Evolutionary conservation across 768 basidiomycete genomes (phyloP).

Genomic region (Harrya chromipes): DNA sequence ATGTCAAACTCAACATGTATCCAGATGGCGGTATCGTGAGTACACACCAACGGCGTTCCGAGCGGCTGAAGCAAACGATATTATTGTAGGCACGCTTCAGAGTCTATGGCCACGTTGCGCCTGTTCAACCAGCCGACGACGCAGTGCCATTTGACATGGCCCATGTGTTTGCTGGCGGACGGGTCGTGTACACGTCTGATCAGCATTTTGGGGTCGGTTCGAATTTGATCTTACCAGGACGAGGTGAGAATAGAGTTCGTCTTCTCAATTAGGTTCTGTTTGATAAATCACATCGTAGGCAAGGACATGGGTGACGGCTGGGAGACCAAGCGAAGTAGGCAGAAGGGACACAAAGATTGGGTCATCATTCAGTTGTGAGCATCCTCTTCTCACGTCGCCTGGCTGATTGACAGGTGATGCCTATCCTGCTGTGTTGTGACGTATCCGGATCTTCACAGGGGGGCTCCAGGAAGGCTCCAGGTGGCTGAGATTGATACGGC

Average conservation of each 20-base stretch:
- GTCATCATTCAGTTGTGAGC: constrained; percentile 79
- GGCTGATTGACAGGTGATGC: background rate
- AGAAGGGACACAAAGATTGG: constrained; percentile 85
- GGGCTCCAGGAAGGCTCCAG: constrained; percentile 68
- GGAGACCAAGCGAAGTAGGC: constrained; percentile 91
- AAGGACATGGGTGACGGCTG: constrained; percentile 98
- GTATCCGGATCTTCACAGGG: constrained; percentile 42
- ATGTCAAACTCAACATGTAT: constrained; percentile 91
- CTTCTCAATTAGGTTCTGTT: background rate
- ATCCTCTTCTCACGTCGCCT: constrained; percentile 10
- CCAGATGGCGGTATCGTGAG: constrained; percentile 94
- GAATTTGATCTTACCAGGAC: constrained; percentile 87
- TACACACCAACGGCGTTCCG: background rate
- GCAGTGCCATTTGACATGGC: constrained; percentile 74
- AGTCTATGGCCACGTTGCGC: constrained; percentile 77
- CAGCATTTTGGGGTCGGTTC: constrained; percentile 93
- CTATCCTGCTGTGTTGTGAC: background rate
- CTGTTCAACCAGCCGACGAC: constrained; percentile 53
- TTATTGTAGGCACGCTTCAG: constrained; percentile 78
- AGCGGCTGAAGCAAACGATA: background rate
- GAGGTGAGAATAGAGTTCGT: constrained; percentile 45
- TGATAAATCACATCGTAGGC: constrained; percentile 33
- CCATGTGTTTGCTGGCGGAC: constrained; percentile 86
- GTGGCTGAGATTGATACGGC: constrained; percentile 88
- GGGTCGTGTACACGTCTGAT: constrained; percentile 82